phyloP scores from a whole-genome alignment of 176 grass and related monocot genomes.

The Aegilops sharonensis region DNA sequence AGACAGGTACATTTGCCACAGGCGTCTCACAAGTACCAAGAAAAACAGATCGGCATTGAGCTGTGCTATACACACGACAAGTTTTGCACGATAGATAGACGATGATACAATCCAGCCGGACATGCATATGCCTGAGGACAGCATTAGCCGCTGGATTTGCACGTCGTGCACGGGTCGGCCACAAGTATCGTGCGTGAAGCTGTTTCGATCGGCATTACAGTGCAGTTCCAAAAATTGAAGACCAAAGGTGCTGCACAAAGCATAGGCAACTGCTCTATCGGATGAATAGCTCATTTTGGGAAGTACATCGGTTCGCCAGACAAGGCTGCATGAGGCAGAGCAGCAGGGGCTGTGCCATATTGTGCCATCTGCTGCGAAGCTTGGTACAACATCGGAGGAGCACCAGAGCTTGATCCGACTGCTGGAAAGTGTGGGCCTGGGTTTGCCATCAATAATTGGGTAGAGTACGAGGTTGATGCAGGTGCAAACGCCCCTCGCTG shows the following conservation, averaged over 20 bases:
- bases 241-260: conserved; percentile 5
- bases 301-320: conserved; percentile 40
- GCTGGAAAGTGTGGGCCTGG: conserved; percentile 35
- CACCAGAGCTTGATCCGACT: conserved; percentile 33
- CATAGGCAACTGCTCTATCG: conserved; percentile 6
- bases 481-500: conserved; percentile 44
- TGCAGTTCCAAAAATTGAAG: conserved; percentile 36
- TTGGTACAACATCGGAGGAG: conserved; percentile 31
- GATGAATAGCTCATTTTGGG: conserved; percentile 34
- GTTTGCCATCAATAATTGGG: conserved; percentile 34
- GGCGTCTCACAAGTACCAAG: conserved; percentile 21
- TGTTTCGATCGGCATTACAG: neutral
- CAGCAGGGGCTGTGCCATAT: conserved; percentile 36
- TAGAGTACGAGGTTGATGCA: conserved; percentile 34
- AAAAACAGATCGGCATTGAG: neutral
- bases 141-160: too few relatives aligned
- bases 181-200: too few relatives aligned
- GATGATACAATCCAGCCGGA: too few relatives aligned
- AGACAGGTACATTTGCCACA: neutral
- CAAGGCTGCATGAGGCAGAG: conserved; percentile 22
- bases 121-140: too few relatives aligned
- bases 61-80: too few relatives aligned
- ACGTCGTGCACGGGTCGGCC: too few relatives aligned
- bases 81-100: too few relatives aligned
- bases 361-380: conserved; percentile 47